phyloP scores from a whole-genome alignment of 139 green algal species.

The Ulvella scutata region DNA sequence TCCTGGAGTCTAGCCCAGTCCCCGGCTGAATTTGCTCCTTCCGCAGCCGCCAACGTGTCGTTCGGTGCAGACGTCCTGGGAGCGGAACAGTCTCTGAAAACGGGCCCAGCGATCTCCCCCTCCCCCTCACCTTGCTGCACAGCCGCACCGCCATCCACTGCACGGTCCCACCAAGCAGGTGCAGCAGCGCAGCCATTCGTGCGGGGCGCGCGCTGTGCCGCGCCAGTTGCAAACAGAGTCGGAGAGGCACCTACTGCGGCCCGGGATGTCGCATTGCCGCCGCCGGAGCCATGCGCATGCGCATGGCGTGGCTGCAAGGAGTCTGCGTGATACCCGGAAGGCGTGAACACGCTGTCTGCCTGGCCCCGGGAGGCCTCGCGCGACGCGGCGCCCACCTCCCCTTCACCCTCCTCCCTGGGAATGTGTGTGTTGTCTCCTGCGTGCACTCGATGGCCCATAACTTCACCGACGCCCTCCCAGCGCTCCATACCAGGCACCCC shows the following conservation, averaged over 20 bases:
- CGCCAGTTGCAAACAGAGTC: not conserved
- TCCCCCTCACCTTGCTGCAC: not conserved
- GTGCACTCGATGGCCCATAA: too few relatives aligned
- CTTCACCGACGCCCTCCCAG: not conserved
- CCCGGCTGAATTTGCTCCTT: not conserved
- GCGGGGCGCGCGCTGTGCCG: too few relatives aligned
- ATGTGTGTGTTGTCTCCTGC: not conserved
- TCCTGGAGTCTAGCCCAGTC: too few relatives aligned
- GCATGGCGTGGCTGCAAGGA: not conserved
- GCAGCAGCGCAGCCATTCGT: not conserved
- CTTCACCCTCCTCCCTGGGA: not conserved
- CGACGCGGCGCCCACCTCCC: not conserved
- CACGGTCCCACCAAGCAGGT: not conserved
- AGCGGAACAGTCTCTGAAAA: too few relatives aligned
- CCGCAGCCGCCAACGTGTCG: not conserved
- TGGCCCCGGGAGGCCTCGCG: not conserved
- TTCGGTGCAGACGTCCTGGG: not conserved
- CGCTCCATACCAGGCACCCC: not conserved
- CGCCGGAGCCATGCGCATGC: not conserved
- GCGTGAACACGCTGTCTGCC: not conserved
- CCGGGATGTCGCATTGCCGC: not conserved
- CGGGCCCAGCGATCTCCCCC: not conserved
- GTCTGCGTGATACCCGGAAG: not conserved
- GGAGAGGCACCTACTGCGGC: not conserved
- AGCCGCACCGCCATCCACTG: not conserved